Conservation (phyloP, 2,329 filamentous ascomycete genomes). For the Cercospora brassicicola region DNA sequence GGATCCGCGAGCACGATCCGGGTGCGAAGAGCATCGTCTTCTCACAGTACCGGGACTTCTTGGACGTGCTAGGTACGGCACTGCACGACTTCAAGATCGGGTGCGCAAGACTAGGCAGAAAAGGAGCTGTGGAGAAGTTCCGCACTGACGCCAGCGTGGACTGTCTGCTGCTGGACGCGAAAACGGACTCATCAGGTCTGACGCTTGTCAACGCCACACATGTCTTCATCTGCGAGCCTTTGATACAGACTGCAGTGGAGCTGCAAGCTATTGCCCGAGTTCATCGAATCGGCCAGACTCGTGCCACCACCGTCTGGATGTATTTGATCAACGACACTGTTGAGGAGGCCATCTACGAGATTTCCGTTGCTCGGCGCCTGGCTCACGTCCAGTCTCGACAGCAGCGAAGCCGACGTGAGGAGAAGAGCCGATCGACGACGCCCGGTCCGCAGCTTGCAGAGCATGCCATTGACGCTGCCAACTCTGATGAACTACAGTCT, state of each 20-base stretch:
- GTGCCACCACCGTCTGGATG: constrained; percentile 90
- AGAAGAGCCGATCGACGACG: constrained; percentile 36
- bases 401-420: constrained; percentile 23
- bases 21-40: constrained; percentile 93
- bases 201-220: constrained; percentile 92
- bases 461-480: constrained; percentile 72
- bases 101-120: constrained; percentile 67
- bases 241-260: constrained; percentile 91
- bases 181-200: constrained; percentile 81
- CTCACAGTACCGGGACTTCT: constrained; percentile 82
- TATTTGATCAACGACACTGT: constrained; percentile 90
- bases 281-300: constrained; percentile 86
- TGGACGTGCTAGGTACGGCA: constrained; percentile 69
- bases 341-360: constrained; percentile 85
- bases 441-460: constrained; percentile 45
- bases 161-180: constrained; percentile 85
- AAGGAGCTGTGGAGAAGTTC: constrained; percentile 72
- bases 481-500: constrained; percentile 78
- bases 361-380: constrained; percentile 76
- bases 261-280: constrained; percentile 93
- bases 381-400: constrained; percentile 63
- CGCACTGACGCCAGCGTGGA: constrained; percentile 71
- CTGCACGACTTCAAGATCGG: constrained; percentile 72
- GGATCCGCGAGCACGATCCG: constrained; percentile 79
- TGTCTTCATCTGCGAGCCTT: constrained; percentile 89